phyloP scores from a whole-genome alignment of 768 basidiomycete species.

The Kwoniella mangroviensis region DNA sequence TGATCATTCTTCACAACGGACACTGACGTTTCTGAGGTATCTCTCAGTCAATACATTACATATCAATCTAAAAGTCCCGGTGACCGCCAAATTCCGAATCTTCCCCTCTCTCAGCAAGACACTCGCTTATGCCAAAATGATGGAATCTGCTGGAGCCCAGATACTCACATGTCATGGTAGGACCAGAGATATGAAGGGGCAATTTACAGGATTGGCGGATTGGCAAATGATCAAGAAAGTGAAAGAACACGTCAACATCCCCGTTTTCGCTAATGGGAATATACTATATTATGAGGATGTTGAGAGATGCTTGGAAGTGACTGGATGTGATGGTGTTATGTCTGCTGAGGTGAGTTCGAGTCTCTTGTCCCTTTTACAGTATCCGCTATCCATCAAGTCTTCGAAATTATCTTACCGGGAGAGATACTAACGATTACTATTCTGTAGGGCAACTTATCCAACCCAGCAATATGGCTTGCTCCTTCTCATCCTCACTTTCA shows the following conservation, averaged over 20 bases:
- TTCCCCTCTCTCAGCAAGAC: constrained; percentile 85
- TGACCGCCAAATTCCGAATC: constrained; percentile 94
- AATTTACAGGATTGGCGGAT: constrained; percentile 80
- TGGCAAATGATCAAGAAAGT: constrained; percentile 90
- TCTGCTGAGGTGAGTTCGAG: constrained; percentile 66
- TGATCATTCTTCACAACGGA: too few species aligned
- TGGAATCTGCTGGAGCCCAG: constrained; percentile 92
- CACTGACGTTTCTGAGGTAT: too few species aligned
- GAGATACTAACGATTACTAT: background rate
- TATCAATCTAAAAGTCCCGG: constrained; percentile 80
- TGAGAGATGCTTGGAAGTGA: constrained; percentile 73
- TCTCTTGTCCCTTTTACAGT: background rate
- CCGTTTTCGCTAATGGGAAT: constrained; percentile 97
- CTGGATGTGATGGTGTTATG: constrained; percentile 92
- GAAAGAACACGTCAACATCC: constrained; percentile 81
- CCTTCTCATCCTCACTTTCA: constrained; percentile 46
- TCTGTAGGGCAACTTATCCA: constrained; percentile 83
- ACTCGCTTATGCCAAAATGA: constrained; percentile 92
- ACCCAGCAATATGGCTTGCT: constrained; percentile 72
- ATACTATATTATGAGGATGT: constrained; percentile 87
- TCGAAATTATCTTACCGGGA: too few species aligned
- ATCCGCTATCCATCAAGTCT: background rate
- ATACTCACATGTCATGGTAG: constrained; percentile 94
- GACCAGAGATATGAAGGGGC: constrained; percentile 86
- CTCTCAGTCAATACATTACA: constrained; percentile 81